Evolutionary conservation across 495 filamentous ascomycete genomes (phyloP).

Genomic region (Aspergillus olivimuriae): DNA sequence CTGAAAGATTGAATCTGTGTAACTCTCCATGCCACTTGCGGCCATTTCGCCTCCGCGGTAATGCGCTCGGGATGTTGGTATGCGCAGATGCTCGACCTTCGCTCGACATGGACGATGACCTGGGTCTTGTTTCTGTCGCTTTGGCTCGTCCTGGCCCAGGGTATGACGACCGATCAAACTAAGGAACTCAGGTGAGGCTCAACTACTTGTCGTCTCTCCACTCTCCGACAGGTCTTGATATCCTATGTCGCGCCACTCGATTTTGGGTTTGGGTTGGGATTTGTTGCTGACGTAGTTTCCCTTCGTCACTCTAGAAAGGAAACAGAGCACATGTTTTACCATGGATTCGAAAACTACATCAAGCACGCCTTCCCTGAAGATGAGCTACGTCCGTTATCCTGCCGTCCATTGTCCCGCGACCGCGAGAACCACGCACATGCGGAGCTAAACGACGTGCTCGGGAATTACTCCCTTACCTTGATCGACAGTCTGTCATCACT

Average conservation of each 20-base stretch:
- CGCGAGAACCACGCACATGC: slow-evolving; percentile 70
- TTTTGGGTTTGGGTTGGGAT: no score
- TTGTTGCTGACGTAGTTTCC: background rate
- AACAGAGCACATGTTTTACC: slow-evolving; percentile 90
- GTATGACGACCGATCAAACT: slow-evolving; percentile 35
- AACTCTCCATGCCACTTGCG: slow-evolving; percentile 23
- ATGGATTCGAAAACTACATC: slow-evolving; percentile 96
- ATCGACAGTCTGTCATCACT: slow-evolving; percentile 93
- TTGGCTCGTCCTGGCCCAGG: slow-evolving; percentile 34
- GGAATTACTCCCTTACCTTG: slow-evolving; percentile 92
- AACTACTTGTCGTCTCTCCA: background rate
- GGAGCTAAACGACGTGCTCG: slow-evolving; percentile 90
- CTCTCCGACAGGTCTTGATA: no score
- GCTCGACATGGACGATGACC: slow-evolving; percentile 31
- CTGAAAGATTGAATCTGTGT: background rate
- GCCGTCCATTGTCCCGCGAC: slow-evolving; percentile 76
- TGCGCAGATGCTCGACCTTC: slow-evolving; percentile 32
- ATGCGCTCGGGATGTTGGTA: slow-evolving; percentile 43
- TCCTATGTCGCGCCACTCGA: no score
- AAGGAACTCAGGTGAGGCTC: slow-evolving; percentile 32
- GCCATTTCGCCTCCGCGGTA: slow-evolving; percentile 25
- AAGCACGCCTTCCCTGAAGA: slow-evolving; percentile 92
- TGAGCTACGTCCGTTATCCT: slow-evolving; percentile 85
- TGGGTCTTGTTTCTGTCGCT: slow-evolving; percentile 36
- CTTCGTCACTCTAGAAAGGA: slow-evolving; percentile 51